A percentile compares a stretch with the other conserved stretches of the same genome.
Conservation (phyloP, 768 basidiomycete species). For the Mycena indigotica region DNA sequence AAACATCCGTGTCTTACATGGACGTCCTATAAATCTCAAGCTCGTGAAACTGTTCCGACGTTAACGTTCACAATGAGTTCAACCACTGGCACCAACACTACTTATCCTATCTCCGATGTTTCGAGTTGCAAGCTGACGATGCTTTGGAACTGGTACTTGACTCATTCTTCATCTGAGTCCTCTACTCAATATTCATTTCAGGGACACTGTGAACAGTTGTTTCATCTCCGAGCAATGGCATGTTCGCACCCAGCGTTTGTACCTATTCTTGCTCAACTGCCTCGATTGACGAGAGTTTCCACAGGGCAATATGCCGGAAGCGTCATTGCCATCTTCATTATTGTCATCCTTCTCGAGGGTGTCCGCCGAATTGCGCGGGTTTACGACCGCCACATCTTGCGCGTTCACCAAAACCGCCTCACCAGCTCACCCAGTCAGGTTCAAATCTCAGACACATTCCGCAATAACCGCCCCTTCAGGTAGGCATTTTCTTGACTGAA, state of each 20-base stretch:
- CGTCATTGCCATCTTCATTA: constrained; percentile 10
- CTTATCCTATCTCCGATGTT: too few relatives aligned
- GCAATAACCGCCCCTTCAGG: constrained; percentile 5
- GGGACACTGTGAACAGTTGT: constrained; percentile 17
- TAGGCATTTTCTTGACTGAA: too few relatives aligned
- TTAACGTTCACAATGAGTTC: neutral
- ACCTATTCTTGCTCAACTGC: neutral
- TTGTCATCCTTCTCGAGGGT: constrained; percentile 14
- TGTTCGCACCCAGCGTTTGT: constrained; percentile 7
- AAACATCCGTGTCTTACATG: constrained; percentile 1
- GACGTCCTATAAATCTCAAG: neutral
- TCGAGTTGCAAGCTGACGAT: constrained; percentile 15
- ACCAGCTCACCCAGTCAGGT: neutral
- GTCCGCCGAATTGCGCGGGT: constrained; percentile 8
- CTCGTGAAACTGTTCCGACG: neutral
- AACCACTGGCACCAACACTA: too few relatives aligned
- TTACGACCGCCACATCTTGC: constrained; percentile 17
- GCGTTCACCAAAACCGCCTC: constrained; percentile 8
- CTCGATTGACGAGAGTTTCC: neutral
- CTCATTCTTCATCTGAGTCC: too few relatives aligned
- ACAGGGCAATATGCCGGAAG: constrained; percentile 13
- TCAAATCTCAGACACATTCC: neutral
- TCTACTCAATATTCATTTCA: too few relatives aligned
- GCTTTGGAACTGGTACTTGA: constrained; percentile 19
- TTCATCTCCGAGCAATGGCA: constrained; percentile 19